Percentiles rank a stretch among this genome's conserved stretches.
Conservation (phyloP, 2,329 filamentous ascomycete species). For the Talaromyces atroroseus region DNA sequence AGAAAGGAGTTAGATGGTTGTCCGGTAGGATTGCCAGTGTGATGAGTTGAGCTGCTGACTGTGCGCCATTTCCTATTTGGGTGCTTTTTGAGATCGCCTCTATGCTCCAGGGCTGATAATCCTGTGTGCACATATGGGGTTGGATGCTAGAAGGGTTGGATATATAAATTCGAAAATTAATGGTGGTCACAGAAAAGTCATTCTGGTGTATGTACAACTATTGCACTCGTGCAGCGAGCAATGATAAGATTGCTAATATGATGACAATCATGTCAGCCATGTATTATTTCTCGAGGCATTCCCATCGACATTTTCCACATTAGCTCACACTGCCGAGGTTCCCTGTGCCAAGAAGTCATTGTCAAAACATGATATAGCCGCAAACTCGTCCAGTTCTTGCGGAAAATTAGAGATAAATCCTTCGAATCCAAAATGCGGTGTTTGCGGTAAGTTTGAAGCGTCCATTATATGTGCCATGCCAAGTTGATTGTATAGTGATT, state of each 20-base stretch:
- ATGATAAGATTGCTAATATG: neutral
- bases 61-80: neutral
- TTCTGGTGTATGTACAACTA: neutral
- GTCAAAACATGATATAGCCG: constrained; percentile 37
- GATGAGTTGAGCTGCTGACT: neutral
- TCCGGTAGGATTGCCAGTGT: neutral
- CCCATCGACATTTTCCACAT: neutral
- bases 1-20: neutral
- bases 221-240: neutral
- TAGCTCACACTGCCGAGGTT: neutral
- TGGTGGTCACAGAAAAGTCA: neutral
- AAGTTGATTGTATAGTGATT: constrained; percentile 2
- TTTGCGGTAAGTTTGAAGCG: constrained; percentile 9
- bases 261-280: neutral
- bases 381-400: constrained; percentile 36
- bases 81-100: neutral
- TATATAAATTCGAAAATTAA: neutral
- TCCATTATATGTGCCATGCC: constrained; percentile 24
- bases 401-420: constrained; percentile 38
- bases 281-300: neutral
- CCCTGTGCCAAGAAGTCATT: constrained; percentile 19
- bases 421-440: constrained; percentile 33
- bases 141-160: neutral
- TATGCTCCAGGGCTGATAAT: no score
- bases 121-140: neutral